Evolutionary conservation across 2,329 filamentous ascomycete species (phyloP), one percentile per base, ranked within the genome.

Genomic region (Verticillium tricorpus): DNA sequence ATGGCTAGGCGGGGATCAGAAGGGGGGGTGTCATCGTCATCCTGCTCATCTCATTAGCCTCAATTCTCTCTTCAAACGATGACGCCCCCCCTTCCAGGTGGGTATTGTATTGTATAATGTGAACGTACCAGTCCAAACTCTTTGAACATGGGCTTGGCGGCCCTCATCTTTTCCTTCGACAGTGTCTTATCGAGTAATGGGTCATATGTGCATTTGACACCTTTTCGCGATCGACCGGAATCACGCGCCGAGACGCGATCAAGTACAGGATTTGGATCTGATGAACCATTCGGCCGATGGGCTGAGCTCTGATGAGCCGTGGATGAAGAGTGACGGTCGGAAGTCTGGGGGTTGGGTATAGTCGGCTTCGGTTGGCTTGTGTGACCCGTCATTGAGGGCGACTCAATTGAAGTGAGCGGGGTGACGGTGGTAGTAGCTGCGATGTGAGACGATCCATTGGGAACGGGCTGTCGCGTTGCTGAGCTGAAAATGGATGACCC

Each of bases 1-100:
- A 89, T 80, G 69, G 85, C 86, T 64, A 96, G 82, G 70, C 95
- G 91, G 66, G 95, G 95, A 76, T 99, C 95, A 67, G 86, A 80
- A 72, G 90, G 86, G 76, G 87, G 86, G 80, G 85, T 85, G 79
- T 92, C 89, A 87, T 93, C 89, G 40, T 59, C 45, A 84, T 90
- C 86, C 87, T 90, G 84, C 78, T 81, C 80, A 79, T 74, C 73
- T 71, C 72, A 84, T 88, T 88, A 88, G 85, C 84, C 83, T 83
- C 71, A 66, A 76, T 70, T 73, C 74, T 71, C 77, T 78, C 74
- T 76, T 73, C 76, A 76, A 73, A 76, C 82, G 83, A 87, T 86
- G 85, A 88, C 85, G 80, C 81, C 78, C 85, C 84, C 83, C 80
- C 78, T 72, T 73, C 71, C 67, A 68, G 68, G 69, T 57, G 61